phyloP scores from a whole-genome alignment of 2,329 filamentous ascomycete species.

The Lachnellula subtilissima region DNA sequence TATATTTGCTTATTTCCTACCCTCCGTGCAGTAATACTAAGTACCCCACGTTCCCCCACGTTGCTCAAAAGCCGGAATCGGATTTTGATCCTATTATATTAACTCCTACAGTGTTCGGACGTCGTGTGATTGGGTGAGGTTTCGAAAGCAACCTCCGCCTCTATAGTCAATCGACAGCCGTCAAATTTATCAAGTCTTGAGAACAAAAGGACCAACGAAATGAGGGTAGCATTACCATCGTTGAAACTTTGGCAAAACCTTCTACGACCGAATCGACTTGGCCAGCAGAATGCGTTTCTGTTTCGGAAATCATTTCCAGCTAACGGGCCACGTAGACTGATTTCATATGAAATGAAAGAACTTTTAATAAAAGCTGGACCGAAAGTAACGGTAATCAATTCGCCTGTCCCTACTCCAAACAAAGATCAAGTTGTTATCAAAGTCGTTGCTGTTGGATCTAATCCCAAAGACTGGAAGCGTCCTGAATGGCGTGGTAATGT shows the following conservation, averaged over 20 bases:
- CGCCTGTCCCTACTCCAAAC: constrained; percentile 16
- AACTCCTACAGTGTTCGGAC: background rate
- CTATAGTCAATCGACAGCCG: no score
- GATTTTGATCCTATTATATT: background rate
- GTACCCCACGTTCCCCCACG: background rate
- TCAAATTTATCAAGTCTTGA: no score
- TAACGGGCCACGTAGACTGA: no score
- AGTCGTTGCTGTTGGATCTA: constrained; percentile 19
- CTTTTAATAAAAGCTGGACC: constrained; percentile 12
- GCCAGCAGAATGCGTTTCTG: no score
- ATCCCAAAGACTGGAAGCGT: constrained; percentile 19
- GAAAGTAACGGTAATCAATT: constrained; percentile 9
- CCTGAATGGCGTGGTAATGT: background rate
- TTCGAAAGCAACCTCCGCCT: background rate
- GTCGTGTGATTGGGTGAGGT: background rate
- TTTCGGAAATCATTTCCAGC: no score
- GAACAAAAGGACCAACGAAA: no score
- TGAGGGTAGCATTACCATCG: no score
- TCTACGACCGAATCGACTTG: no score
- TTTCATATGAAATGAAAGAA: constrained; percentile 9
- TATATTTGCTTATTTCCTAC: no score
- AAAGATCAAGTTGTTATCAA: constrained; percentile 21
- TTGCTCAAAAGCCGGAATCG: background rate
- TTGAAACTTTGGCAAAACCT: no score
- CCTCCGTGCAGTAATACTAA: no score